phyloP scores from a whole-genome alignment of 2,329 filamentous ascomycete species.

The Calonectria montana region DNA sequence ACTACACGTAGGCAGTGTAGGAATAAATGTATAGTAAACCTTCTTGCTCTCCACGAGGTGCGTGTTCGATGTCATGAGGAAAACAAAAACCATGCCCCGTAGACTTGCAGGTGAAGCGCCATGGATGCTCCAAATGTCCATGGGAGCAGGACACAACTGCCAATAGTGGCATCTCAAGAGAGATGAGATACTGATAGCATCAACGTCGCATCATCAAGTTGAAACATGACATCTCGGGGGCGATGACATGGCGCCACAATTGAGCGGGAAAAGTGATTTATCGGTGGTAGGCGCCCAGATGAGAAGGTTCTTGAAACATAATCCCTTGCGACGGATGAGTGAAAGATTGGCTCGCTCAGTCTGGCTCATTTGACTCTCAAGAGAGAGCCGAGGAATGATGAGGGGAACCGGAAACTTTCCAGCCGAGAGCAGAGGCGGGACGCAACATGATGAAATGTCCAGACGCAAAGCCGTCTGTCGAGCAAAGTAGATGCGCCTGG shows the following conservation, averaged over 20 bases:
- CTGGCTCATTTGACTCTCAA: background rate
- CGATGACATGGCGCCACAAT: background rate
- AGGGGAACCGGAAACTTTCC: background rate
- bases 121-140: background rate
- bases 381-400: background rate
- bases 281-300: background rate
- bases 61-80: background rate
- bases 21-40: conserved; percentile 37
- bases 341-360: background rate
- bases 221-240: background rate
- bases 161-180: background rate
- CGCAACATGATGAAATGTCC: background rate
- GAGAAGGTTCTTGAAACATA: background rate
- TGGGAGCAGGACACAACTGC: background rate
- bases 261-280: background rate
- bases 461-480: background rate
- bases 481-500: background rate
- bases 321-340: background rate
- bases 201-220: conserved; percentile 12
- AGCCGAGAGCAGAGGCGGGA: background rate
- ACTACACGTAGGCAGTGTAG: conserved; percentile 28
- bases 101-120: background rate
- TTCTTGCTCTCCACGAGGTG: background rate
- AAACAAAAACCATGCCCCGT: background rate
- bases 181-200: background rate